A percentile compares a stretch with the other conserved stretches of the same genome.
Evolutionary conservation across 768 basidiomycete genomes (phyloP).

Genomic region (Lactifluus subvellereus): DNA sequence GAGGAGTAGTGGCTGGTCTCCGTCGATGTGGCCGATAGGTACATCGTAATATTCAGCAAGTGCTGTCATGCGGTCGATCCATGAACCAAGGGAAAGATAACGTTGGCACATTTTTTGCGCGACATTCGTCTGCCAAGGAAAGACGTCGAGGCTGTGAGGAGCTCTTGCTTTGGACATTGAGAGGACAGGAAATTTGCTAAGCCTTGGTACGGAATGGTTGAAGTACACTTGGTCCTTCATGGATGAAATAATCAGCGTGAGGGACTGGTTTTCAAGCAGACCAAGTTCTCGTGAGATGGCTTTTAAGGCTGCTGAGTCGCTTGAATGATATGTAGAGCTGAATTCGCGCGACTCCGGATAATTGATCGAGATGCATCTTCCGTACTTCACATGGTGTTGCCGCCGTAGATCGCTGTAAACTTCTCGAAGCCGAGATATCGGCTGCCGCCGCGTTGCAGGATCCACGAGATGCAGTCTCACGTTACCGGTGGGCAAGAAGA

Average conservation of each 20-base stretch:
- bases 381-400: slow-evolving; percentile 42
- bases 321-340: slow-evolving; percentile 68
- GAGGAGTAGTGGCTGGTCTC: slow-evolving; percentile 81
- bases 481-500: slow-evolving; percentile 68
- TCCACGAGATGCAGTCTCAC: slow-evolving; percentile 88
- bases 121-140: slow-evolving; percentile 86
- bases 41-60: slow-evolving; percentile 90
- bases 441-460: slow-evolving; percentile 79
- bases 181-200: slow-evolving; percentile 80
- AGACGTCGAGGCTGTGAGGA: slow-evolving; percentile 70
- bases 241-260: slow-evolving; percentile 79
- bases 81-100: slow-evolving; percentile 69
- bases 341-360: slow-evolving; percentile 65
- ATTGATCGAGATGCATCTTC: slow-evolving; percentile 42
- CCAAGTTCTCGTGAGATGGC: slow-evolving; percentile 85
- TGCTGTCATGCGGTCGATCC: slow-evolving; percentile 73
- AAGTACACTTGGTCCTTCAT: slow-evolving; percentile 80
- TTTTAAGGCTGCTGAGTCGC: slow-evolving; percentile 73
- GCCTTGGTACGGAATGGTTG: slow-evolving; percentile 61
- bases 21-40: slow-evolving; percentile 87
- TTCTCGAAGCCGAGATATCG: slow-evolving; percentile 69
- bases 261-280: slow-evolving; percentile 64
- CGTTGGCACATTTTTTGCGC: slow-evolving; percentile 78
- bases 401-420: slow-evolving; percentile 59
- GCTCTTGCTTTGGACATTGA: slow-evolving; percentile 77